These are phyloP conservation scores for Spraguea lophii DNA, from an alignment of 371 early-diverging fungal species.

Conservation along the genomic window DNA sequence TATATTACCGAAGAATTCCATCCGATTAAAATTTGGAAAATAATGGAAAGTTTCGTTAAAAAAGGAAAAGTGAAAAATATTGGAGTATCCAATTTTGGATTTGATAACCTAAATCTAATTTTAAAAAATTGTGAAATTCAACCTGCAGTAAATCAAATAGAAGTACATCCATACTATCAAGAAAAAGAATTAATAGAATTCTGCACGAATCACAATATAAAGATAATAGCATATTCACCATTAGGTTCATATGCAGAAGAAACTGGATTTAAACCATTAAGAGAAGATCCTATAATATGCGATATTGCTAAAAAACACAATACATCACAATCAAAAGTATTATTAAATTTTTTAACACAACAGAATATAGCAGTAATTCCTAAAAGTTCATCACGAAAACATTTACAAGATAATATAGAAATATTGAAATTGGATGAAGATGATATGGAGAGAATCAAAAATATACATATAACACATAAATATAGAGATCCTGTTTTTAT, in stretches of 20 bases:
- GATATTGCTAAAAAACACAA: conserved; percentile 13
- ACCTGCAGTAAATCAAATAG: conserved; percentile 61
- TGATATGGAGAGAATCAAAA: conserved; percentile 5
- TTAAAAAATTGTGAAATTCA: conserved; percentile 51
- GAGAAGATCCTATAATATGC: conserved; percentile 18
- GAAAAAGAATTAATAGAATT: conserved; percentile 31
- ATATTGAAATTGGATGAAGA: conserved; percentile 10
- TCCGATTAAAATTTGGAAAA: conserved; percentile 49
- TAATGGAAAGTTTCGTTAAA: conserved; percentile 53
- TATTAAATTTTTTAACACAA: conserved; percentile 28
- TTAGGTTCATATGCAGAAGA: conserved; percentile 37
- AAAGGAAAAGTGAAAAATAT: conserved; percentile 51
- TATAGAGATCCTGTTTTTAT: conserved; percentile 1
- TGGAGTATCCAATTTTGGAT: conserved; percentile 61
- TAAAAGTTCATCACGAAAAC: conserved; percentile 23
- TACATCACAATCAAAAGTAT: conserved; percentile 20
- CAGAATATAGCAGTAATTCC: conserved; percentile 32
- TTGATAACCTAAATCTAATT: conserved; percentile 50
- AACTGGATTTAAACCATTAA: too few species aligned
- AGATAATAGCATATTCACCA: conserved; percentile 34
- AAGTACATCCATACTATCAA: conserved; percentile 37
- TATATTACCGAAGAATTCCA: conserved; percentile 13
- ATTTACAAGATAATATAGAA: conserved; percentile 32
- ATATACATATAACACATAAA: conserved; percentile 5
- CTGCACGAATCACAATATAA: conserved; percentile 27